phyloP scores from a whole-genome alignment of 257 asterid genomes.

The Plantago ovata region DNA sequence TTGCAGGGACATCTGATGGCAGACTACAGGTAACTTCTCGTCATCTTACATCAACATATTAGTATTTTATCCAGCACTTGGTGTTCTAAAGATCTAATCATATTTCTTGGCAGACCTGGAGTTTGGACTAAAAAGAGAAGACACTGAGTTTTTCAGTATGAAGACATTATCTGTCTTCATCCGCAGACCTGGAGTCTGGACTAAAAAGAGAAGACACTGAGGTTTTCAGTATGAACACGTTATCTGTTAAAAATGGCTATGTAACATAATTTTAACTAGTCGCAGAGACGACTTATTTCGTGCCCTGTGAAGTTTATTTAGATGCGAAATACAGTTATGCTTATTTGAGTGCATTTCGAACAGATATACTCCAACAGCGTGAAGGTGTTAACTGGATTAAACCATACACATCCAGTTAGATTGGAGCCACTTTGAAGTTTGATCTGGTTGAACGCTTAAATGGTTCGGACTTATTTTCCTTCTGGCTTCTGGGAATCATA shows the following conservation, averaged over 20 bases:
- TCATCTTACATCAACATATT: background rate
- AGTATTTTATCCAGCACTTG: background rate
- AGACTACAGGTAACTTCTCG: constrained; percentile 50
- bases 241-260: background rate
- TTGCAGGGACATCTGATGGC: constrained; percentile 67
- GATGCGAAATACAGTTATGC: too few species aligned
- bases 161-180: background rate
- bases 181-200: constrained; percentile 42
- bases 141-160: background rate
- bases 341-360: too few species aligned
- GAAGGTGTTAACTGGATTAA: too few species aligned
- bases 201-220: constrained; percentile 11
- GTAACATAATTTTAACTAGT: background rate
- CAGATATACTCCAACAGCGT: too few species aligned
- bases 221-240: background rate
- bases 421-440: too few species aligned
- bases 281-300: too few species aligned
- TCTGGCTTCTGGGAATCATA: too few species aligned
- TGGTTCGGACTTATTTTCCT: too few species aligned
- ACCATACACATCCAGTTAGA: too few species aligned
- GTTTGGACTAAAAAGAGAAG: constrained; percentile 32
- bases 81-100: too few species aligned
- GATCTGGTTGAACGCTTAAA: too few species aligned
- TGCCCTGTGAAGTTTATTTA: too few species aligned
- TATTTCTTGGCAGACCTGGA: constrained; percentile 41